Evolutionary conservation across 2,329 filamentous ascomycete species (phyloP), one percentile per base, ranked within the genome.

Genomic region (Pseudogymnoascus sp.): DNA sequence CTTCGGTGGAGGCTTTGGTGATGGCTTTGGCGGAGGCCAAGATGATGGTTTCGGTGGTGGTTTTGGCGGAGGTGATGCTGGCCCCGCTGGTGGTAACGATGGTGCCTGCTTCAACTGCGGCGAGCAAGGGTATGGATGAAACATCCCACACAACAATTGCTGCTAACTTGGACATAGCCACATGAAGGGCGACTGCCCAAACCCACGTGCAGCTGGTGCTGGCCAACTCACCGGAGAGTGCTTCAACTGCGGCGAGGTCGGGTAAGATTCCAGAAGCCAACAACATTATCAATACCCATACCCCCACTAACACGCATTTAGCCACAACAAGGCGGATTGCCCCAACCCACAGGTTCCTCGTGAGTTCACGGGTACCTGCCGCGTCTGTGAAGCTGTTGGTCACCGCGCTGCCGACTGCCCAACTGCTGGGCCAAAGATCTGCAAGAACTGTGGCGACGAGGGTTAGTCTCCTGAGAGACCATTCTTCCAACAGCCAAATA

Each of bases 401-500:
- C 83, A 87, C 66, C 77, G 83, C 69, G 77, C 82, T 61, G 80
- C 82, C 19, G 85, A 88, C 61, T 92, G 89, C 67, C 87, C 87
- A 1, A 74, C 80, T 1, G 83, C 83, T 66, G 80, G 81, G 6
- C 77, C 85, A 1, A 75, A 76, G 69, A 65, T 79, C 7, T 90
- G 87, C 74, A 78, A 79, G 60, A 86, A 88, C 70, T 90, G 88
- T 70, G 76, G 81, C 31, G 74, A 85, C 67, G 80, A 84, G 69
- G 86, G 86, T 85, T 71, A 67, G 75, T 68, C 26, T 37, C 44
- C 7, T 3, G 23, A 31, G 2, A 7, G 17, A 53, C 4, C 23
- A 53, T 29, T 31, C 23, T 13, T 9, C 15, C 23, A 1, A 11
- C 9, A 40, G 21, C 19, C 23, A 29, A 42, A 29, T 33, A 9